Base-by-base conservation (phyloP, 192 early-diverging fungal genomes). In the Dimargaris cristalligena region DNA sequence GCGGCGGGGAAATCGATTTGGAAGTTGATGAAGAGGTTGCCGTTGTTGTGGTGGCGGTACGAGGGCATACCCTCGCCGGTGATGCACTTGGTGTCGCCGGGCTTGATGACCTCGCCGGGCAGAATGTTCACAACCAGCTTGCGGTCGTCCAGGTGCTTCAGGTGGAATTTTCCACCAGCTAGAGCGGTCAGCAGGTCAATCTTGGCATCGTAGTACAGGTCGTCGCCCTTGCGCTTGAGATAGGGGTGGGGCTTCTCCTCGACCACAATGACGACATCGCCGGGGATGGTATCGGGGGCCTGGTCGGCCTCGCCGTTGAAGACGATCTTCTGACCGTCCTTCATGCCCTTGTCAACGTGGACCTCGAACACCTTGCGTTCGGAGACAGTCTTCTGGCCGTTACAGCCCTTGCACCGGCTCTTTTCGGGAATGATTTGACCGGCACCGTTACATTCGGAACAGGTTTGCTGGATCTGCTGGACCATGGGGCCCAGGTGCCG, bases 401-500 rank as follows among this genome's bases (percentile, higher is more conserved):
- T 76, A 78, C 97, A 99, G 58, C 70, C 61, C 67, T 83, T 87
- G 81, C 97, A 99, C 60, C 86, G 76, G 72, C 90, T 81, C 71
- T 91, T 92, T 50, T 86, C 80, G 56, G 84, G 80, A 60, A 99
- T 93, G 62, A 88, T 79, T 65, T 94, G 85, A 62, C 97, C 94
- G 60, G 82, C 79, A 60, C 92, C 97, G 52, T 80, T 74, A 75
- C 97, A 99, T 46, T 84, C 81, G 34, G 73, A 74, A 75, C 97
- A 99, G 30, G 90, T 82, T 69, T 95, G 91, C 72, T 99, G 97
- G 75, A 97, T 90, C 77, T 97, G 97, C 79, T 99, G 97, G 59
- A 99, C 86, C 94, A 99, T 97, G 23, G 97, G 97, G 28, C 97
- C 97, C 75, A 99, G 86, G 69, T 97, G 92, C 50, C 94, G 77